Evolutionary conservation across 192 early-diverging fungal genomes (phyloP), one percentile per base, ranked within the genome.

Genomic region (Ambispora gerdemannii): DNA sequence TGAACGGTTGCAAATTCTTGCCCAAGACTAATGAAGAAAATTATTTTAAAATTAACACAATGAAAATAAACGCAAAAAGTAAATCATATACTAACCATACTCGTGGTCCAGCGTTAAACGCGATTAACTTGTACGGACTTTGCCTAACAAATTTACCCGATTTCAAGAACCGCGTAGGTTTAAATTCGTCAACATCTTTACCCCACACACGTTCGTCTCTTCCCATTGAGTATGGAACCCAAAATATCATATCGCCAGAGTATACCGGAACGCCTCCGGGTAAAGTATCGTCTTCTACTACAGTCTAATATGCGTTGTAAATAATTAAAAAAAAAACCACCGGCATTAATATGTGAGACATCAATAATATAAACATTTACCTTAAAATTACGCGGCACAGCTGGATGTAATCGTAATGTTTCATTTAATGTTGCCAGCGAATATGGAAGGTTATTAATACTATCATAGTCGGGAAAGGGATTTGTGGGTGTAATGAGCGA

Each of bases 141-240:
- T 72, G 73, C 50, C 76, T 77, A 2, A 50, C 61, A 10, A 75
- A 60, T 55, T 78, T 71, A 6, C 25, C 50, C 3, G 66, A 71
- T 33, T 77, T 74, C 24, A 91, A 72, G 85, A 89, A 92, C 4
- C 90, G 80, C 53, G 86, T 83, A 25, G 90, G 90, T 24, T 75
- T 68, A 70, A 88, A 92, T 59, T 83, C 72, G 33, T 62, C 72
- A 7, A 88, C 90, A 67, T 90, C 80, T 15, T 71, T 59, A 8
- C 88, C 90, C 90, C 90, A 91, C 24, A 89, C 77, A 3, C 74
- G 51, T 64, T 76, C 65, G 20, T 59, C 75, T 52, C 87, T 73
- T 6, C 85, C 88, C 63, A 84, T 82, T 4, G 71, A 63, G 32
- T 83, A 91, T 1, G 80, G 77, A 20, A 69, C 75, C 80, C 81